phyloP scores from a whole-genome alignment of 495 filamentous ascomycete species.

The Hypoxylon lenormandii region DNA sequence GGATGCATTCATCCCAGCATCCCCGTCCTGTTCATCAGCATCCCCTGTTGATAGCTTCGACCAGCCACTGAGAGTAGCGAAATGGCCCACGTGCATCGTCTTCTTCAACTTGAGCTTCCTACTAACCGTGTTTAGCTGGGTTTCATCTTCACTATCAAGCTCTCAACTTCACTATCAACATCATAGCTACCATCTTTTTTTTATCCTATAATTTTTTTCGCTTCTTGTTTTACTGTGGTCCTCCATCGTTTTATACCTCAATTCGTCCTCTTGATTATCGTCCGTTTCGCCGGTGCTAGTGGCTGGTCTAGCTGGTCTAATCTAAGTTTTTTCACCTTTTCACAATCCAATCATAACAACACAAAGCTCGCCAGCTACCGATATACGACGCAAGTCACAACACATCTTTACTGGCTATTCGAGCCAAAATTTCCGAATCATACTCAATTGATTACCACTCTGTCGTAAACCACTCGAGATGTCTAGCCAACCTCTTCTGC shows the following conservation, averaged over 20 bases:
- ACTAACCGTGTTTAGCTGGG: slow-evolving; percentile 31
- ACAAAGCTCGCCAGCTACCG: slow-evolving; percentile 9
- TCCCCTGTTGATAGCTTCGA: slow-evolving; percentile 22
- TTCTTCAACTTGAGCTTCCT: slow-evolving; percentile 11
- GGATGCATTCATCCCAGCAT: background rate
- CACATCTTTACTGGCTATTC: slow-evolving; percentile 9
- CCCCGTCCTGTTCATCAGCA: slow-evolving; percentile 3
- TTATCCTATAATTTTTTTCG: slow-evolving; percentile 22
- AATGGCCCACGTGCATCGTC: slow-evolving; percentile 30
- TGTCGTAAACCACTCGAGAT: slow-evolving; percentile 60
- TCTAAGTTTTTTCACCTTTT: slow-evolving; percentile 3
- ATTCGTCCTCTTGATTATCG: slow-evolving; percentile 19
- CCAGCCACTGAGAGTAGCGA: slow-evolving; percentile 32
- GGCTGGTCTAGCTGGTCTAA: slow-evolving; percentile 25
- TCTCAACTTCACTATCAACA: slow-evolving; percentile 34
- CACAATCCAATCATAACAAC: slow-evolving; percentile 30
- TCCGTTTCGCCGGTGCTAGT: background rate
- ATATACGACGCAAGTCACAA: slow-evolving; percentile 9
- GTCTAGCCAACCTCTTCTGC: slow-evolving; percentile 96
- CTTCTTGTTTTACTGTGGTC: slow-evolving; percentile 20
- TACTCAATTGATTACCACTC: slow-evolving; percentile 3
- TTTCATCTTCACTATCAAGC: slow-evolving; percentile 28
- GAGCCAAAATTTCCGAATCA: slow-evolving; percentile 19
- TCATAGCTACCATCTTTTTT: slow-evolving; percentile 37
- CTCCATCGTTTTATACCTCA: slow-evolving; percentile 5